A percentile compares a stretch with the other conserved stretches of the same genome.
Conservation (phyloP, 2,329 filamentous ascomycete genomes). For the Alternaria sp. region DNA sequence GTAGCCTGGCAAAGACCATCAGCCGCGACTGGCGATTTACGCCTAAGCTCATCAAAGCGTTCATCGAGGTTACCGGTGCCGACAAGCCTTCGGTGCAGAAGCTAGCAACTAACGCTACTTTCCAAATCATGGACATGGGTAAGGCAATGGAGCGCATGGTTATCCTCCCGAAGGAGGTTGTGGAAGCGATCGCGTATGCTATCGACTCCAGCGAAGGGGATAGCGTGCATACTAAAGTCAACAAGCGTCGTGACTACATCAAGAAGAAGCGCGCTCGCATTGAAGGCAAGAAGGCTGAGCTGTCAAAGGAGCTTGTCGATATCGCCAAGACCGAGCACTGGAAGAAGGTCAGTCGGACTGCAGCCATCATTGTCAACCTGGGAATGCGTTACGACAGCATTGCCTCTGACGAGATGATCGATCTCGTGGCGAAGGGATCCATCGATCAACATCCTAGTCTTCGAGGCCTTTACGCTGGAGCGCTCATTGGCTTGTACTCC, state of each 20-base stretch:
- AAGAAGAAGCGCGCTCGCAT: constrained; percentile 76
- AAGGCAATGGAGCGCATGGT: constrained; percentile 87
- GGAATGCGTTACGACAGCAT: constrained; percentile 91
- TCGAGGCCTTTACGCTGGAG: constrained; percentile 79
- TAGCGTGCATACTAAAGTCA: constrained; percentile 67
- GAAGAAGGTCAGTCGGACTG: constrained; percentile 92
- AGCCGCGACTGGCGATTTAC: constrained; percentile 94
- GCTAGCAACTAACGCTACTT: constrained; percentile 79
- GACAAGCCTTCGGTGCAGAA: constrained; percentile 96
- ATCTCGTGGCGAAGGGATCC: constrained; percentile 80
- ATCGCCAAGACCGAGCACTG: constrained; percentile 83
- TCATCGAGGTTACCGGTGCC: constrained; percentile 86
- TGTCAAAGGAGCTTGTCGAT: constrained; percentile 82
- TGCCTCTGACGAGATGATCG: constrained; percentile 79
- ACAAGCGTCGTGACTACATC: constrained; percentile 74
- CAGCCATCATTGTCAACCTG: constrained; percentile 87
- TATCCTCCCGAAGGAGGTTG: constrained; percentile 73
- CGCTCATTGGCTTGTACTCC: constrained; percentile 78
- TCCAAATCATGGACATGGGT: constrained; percentile 89
- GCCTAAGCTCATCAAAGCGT: constrained; percentile 85
- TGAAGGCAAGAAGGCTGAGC: constrained; percentile 79
- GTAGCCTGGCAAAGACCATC: constrained; percentile 85
- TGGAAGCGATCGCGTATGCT: constrained; percentile 66
- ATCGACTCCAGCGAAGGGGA: constrained; percentile 50
- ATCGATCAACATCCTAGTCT: constrained; percentile 91